Evolutionary conservation across 129 eudicot species (phyloP).

Genomic region (Tagetes patula): DNA sequence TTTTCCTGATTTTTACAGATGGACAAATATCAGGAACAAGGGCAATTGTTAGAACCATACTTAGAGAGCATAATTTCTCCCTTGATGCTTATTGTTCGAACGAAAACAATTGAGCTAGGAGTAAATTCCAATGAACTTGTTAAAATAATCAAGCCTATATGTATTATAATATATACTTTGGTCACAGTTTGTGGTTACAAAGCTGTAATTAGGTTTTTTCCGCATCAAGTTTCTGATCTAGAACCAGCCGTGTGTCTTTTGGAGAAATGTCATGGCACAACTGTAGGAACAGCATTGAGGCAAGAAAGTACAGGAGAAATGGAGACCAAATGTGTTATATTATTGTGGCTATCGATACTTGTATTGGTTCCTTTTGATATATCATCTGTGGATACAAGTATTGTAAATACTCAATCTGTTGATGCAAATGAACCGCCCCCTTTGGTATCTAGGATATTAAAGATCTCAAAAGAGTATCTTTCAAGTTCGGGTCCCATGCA

Average conservation of each 20-base stretch:
- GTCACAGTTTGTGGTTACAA: constrained; percentile 96
- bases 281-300: constrained; percentile 58
- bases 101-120: constrained; percentile 65
- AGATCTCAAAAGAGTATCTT: constrained; percentile 74
- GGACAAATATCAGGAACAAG: constrained; percentile 97
- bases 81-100: constrained; percentile 74
- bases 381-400: constrained; percentile 91
- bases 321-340: constrained; percentile 91
- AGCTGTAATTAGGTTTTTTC: constrained; percentile 87
- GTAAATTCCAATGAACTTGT: constrained; percentile 59
- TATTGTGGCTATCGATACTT: constrained; percentile 85
- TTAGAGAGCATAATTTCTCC: constrained; percentile 90
- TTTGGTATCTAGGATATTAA: constrained; percentile 66
- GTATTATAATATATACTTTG: constrained; percentile 71
- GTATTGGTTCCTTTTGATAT: constrained; percentile 95
- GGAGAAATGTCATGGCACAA: constrained; percentile 69
- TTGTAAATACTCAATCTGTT: constrained; percentile 40
- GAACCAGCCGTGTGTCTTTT: constrained; percentile 89
- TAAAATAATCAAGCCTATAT: constrained; percentile 66
- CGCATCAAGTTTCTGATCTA: constrained; percentile 97
- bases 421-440: constrained; percentile 69
- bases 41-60: constrained; percentile 88
- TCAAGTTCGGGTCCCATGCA: constrained; percentile 97
- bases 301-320: constrained; percentile 98
- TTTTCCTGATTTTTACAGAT: constrained; percentile 46